Evolutionary conservation across 805 yeast genomes (phyloP), one percentile per base, ranked within the genome.

Genomic region (Candida chilensis): DNA sequence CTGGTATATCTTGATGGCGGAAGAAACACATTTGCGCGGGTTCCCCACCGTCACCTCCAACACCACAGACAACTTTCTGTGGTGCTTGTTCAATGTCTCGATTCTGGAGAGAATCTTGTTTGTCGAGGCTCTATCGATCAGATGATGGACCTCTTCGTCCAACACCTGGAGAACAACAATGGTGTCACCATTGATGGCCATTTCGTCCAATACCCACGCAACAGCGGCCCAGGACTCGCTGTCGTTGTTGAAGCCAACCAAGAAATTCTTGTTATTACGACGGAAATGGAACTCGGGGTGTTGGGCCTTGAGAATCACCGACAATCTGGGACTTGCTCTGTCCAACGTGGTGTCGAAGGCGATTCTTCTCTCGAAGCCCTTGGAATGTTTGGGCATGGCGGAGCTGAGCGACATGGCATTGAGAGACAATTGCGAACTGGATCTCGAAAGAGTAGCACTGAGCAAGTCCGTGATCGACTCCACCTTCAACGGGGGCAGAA

Each of bases 121-220:
- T 6, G 64, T 64, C 17, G 38, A 33, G 2, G 29, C 29, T 21
- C 44, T 49, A 39, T 63, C 59, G 11, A 62, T 57, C 3, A 27
- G 24, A 16, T 35, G 38, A 36, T 44, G 33, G 10, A 34, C 26
- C 36, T 57, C 60, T 27, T 56, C 64, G 35, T 60, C 65, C 33
- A 61, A 41, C 5, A 61, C 69, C 33, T 60, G 66, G 11, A 63
- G 40, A 5, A 62, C 51, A 9, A 63, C 47, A 10, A 63, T 44
- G 11, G 69, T 60, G 38, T 63, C 69, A 10, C 69, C 69, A 44
- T 57, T 45, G 17, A 60, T 46, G 9, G 59, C 49, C 57, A 63
- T 50, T 38, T 63, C 66, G 35, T 60, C 65, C 39, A 63, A 56
- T 18, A 61, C 44, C 69, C 69, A 63, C 32, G 57, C 60, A 15